Conservation (phyloP, 805 yeast genomes). For the Komagataella ulmi region DNA sequence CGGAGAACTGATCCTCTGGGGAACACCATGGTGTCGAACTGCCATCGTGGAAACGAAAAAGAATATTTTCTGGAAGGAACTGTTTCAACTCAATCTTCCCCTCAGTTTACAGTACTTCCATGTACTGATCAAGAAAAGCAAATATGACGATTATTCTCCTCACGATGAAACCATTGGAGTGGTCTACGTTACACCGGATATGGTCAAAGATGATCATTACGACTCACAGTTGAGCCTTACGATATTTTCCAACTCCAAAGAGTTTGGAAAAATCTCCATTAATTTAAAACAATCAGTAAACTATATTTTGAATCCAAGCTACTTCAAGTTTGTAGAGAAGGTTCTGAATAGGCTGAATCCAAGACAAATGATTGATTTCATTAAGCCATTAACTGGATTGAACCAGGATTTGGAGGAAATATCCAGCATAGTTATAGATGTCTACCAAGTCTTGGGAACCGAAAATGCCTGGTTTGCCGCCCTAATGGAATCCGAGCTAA, state of each 20-base stretch:
- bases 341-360: conserved; percentile 42
- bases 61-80: conserved; percentile 79
- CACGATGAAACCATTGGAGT: conserved; percentile 36
- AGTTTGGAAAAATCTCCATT: conserved; percentile 45
- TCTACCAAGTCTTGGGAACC: conserved; percentile 55
- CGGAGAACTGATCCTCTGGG: conserved; percentile 64
- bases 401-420: conserved; percentile 33
- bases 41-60: conserved; percentile 36
- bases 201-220: conserved; percentile 19
- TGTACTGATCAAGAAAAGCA: conserved; percentile 14
- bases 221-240: neutral
- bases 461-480: conserved; percentile 66
- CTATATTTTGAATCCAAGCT: conserved; percentile 44
- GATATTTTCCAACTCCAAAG: conserved; percentile 8
- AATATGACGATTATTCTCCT: conserved; percentile 12
- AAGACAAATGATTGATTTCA: conserved; percentile 35
- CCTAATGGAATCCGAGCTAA: conserved; percentile 55
- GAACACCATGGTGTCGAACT: conserved; percentile 66
- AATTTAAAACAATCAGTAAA: conserved; percentile 36
- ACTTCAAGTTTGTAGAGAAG: conserved; percentile 49
- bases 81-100: conserved; percentile 49
- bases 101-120: conserved; percentile 37
- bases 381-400: conserved; percentile 18
- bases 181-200: conserved; percentile 38
- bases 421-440: conserved; percentile 51